Evolutionary conservation across 768 basidiomycete species (phyloP).

Genomic region (Panaeolus cyanescens): DNA sequence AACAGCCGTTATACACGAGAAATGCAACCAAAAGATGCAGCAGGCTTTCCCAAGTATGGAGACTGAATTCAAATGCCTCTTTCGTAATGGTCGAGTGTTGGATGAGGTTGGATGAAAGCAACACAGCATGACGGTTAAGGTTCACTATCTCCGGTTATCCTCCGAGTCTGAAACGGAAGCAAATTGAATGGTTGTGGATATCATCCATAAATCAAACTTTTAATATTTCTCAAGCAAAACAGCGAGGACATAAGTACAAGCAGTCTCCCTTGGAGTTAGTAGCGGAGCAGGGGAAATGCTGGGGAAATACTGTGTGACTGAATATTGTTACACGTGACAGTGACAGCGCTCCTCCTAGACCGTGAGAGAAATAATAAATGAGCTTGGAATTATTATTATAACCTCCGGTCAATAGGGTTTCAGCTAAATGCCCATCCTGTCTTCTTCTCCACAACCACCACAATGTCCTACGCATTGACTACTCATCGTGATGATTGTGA

Average conservation of each 20-base stretch:
- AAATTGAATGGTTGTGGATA: not conserved
- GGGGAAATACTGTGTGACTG: not conserved
- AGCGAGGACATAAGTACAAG: too few species aligned
- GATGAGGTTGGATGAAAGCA: not conserved
- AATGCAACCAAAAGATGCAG: not conserved
- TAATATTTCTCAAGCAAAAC: not conserved
- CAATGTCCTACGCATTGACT: constrained; percentile 1
- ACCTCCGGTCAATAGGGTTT: constrained; percentile 1
- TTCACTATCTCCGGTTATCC: not conserved
- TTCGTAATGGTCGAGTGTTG: not conserved
- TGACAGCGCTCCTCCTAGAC: not conserved
- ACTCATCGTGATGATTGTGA: not conserved
- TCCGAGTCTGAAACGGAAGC: not conserved
- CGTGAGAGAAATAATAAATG: not conserved
- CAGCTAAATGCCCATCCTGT: not conserved
- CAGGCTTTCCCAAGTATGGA: not conserved
- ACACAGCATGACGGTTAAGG: not conserved
- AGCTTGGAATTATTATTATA: not conserved
- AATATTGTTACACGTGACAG: not conserved
- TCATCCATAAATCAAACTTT: not conserved
- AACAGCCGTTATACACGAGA: not conserved
- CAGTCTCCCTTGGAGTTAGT: too few species aligned
- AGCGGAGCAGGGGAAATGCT: not conserved
- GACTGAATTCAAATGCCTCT: not conserved
- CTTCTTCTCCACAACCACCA: constrained; percentile 4